These are phyloP conservation scores for Durotheca rogersii DNA, from an alignment of 495 filamentous ascomycete species.

Conservation along the genomic window DNA sequence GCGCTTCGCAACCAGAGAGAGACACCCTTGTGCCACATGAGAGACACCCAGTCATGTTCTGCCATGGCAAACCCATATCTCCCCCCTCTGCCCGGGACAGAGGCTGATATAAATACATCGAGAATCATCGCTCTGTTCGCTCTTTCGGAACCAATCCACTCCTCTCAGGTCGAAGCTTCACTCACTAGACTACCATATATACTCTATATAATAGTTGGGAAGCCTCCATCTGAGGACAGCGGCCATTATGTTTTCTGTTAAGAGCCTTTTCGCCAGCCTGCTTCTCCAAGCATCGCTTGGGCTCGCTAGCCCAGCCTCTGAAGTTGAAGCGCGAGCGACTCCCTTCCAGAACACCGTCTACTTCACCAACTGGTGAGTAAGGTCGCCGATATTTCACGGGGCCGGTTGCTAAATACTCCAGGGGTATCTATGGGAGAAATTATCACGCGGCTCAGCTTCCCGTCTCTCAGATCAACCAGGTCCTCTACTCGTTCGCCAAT, in stretches of 20 bases:
- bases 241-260: constrained; percentile 33
- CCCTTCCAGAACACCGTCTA: constrained; percentile 48
- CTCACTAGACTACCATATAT: constrained; percentile 1
- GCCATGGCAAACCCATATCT: constrained; percentile 7
- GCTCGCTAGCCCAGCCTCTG: constrained; percentile 22
- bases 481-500: constrained; percentile 90
- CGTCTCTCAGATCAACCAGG: constrained; percentile 75
- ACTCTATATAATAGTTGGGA: constrained; percentile 13
- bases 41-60: constrained; percentile 11
- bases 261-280: constrained; percentile 19
- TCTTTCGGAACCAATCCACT: constrained; percentile 10
- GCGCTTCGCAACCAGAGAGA: constrained; percentile 14
- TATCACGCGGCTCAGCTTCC: constrained; percentile 82
- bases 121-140: neutral
- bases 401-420: constrained; percentile 20
- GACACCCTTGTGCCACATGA: constrained; percentile 29
- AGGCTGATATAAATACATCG: constrained; percentile 19
- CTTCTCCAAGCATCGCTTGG: constrained; percentile 33
- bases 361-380: constrained; percentile 50
- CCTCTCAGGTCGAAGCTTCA: constrained; percentile 19
- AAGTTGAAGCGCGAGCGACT: constrained; percentile 23
- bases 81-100: neutral
- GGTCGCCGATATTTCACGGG: neutral
- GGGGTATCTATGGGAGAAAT: constrained; percentile 84
- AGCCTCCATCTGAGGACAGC: constrained; percentile 8